Base-by-base conservation (phyloP, 1,284 basidiomycete species). In the Fistulinella cinereoalba region DNA sequence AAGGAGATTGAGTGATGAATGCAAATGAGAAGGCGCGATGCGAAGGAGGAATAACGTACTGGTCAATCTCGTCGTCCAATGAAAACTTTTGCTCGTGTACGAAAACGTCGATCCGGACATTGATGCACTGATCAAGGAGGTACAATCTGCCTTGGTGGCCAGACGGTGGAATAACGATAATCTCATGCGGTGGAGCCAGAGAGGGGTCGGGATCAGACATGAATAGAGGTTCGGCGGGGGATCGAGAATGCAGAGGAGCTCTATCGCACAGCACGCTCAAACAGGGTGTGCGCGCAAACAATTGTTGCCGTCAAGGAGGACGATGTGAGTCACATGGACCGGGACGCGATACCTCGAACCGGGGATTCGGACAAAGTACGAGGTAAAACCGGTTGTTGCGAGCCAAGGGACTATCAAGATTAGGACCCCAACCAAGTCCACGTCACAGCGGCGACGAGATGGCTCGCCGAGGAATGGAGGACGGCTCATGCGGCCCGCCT, bases 31-130 rank as follows among this genome's bases (percentile, higher is more conserved):
- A 41, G 18, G 36, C 34, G 48, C n/a, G 40, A 49, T 16, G 44
- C n/a, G 33, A 45, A 39, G 37, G 21, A 25, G 34, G 11, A 37
- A 42, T 47, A 34, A 73, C 81, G 60, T 55, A 85, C 87, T 77
- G 71, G 66, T 90, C 88, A 53, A 85, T 73, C 65, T 91, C 88
- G 9, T 69, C 71, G 37, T 88, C 84, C 24, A 83, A 65, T 44
- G 85, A 74, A 58, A 90, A 91, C 33, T 72, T 71, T 37, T 69
- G 63, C 32, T 68, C 67, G 24, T 51, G 57, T 34, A 69, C 52
- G 67, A 89, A 91, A 45, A 90, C 86, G 31, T 73, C 71, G 56
- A 81, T 77, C 58, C 84, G 78, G 56, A 88, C 70, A 54, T 75
- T 68, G 64, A 75, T 77, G 61, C 85, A 87, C 56, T 85, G 76